A percentile compares a stretch with the other conserved stretches of the same genome.
Conservation (phyloP, 495 filamentous ascomycete species). For the Penicillium lagena region DNA sequence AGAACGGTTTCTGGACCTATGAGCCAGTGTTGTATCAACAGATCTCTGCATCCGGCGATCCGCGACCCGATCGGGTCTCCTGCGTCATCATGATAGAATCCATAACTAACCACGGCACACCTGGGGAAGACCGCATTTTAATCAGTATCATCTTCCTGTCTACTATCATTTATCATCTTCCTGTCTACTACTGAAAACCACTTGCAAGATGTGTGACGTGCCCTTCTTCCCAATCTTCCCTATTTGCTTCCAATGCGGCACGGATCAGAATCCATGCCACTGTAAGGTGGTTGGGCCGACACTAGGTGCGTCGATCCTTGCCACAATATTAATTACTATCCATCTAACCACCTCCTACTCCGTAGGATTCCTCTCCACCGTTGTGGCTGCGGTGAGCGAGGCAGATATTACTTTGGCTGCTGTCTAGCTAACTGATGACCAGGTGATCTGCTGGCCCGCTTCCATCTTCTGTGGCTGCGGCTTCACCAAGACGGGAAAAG, state of each 20-base stretch:
- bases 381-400: slow-evolving; percentile 46
- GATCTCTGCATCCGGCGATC: background rate
- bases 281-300: slow-evolving; percentile 59
- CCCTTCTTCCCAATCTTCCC: slow-evolving; percentile 40
- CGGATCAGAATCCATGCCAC: slow-evolving; percentile 55
- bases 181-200: background rate
- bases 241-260: slow-evolving; percentile 50
- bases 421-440: background rate
- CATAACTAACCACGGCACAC: background rate
- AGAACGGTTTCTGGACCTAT: background rate
- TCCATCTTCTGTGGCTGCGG: slow-evolving; percentile 56
- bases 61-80: slow-evolving; percentile 11
- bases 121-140: slow-evolving; percentile 1
- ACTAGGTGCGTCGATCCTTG: slow-evolving; percentile 30
- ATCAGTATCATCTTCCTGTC: background rate
- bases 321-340: background rate
- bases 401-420: background rate
- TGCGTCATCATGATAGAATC: slow-evolving; percentile 22
- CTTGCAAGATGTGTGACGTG: slow-evolving; percentile 28
- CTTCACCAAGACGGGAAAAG: slow-evolving; percentile 48
- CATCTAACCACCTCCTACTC: background rate
- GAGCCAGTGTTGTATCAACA: background rate
- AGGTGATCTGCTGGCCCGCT: slow-evolving; percentile 54
- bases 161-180: background rate
- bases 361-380: slow-evolving; percentile 36